Base-by-base conservation (phyloP, 106 monocot species). In the Acorus gramineus region DNA sequence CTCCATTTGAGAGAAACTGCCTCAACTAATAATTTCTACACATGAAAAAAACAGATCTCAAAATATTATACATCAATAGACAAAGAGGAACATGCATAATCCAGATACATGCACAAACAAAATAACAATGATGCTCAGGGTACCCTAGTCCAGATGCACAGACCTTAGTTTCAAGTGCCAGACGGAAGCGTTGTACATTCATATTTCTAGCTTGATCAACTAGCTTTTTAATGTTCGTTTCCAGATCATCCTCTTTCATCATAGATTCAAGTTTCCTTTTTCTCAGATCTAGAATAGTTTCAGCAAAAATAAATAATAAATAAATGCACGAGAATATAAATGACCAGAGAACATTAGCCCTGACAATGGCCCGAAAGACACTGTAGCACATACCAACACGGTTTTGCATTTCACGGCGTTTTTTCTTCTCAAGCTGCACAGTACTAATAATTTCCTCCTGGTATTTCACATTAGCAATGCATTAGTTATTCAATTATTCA, bases 131-230 rank as follows among this genome's bases (percentile, higher is more conserved):
- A 1, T 28, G 28, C 28, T 28, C 1, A 28, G 28, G 28, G 28
- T 28, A 28, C 0, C 28, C 28, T 28, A 28, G 28, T 42, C 4
- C 50, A 28, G 56, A 62, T 47, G 46, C 47, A 74, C 11, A 55
- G 6, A 90, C 95, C 82, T 95, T 90, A 42, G 83, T 73, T 69
- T 88, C 76, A 48, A 77, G 75, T 67, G 85, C 85, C 55, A 77
- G 52, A 42, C 77, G 56, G 59, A 81, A 98, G 2, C 96, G 78
- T 28, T 81, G 65, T 46, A 70, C 74, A 65, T 88, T 88, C 59
- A 91, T 57, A 64, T 73, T 61, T 8, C 49, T 50, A 67, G 71
- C 82, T 77, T 87, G 72, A 63, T 81, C 85, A 71, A 73, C 57
- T 55, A 98, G 85, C 58, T 75, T 98, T 74, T 64, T 77, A 60